Evolutionary conservation across 2,329 filamentous ascomycete genomes (phyloP), one percentile per base, ranked within the genome.

Genomic region (Nemania serpens): DNA sequence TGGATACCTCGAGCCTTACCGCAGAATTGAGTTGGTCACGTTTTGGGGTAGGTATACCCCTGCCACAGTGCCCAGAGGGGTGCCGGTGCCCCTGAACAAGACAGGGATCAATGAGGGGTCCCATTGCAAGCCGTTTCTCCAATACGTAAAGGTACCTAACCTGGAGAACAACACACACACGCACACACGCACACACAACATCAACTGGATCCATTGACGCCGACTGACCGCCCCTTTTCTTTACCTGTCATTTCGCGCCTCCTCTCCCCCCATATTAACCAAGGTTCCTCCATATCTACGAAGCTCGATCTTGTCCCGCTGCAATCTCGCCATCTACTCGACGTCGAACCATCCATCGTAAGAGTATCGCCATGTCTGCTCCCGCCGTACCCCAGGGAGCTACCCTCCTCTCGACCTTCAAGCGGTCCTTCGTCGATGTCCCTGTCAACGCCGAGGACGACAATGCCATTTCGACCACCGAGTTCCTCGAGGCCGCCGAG

Each of bases 401-500:
- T 71, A 97, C 93, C 71, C 93, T 93, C 81, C 89, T 98, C 78
- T 88, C 96, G 75, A 91, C 88, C 70, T 84, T 96, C 77, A 90
- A 91, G 81, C 84, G 84, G 75, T 94, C 90, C 71, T 99, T 97
- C 80, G 82, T 84, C 66, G 86, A 94, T 70, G 94, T 98, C 56
- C 88, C 91, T 13, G 78, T 97, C 70, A 86, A 92, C 71, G 81
- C 84, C 64, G 82, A 84, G 68, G 89, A 91, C 69, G 88, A 87
- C 78, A 89, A 92, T 80, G 90, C 88, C 63, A 88, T 98, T 72
- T 79, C 86, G 56, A 98, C 95, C 48, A 85, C 85, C 59, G 87
- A 96, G 75, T 99, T 98, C 78, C 89, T 98, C 66, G 91, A 96
- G 68, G 95, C 95, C 59, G 86, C 92, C 55, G 93, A 97, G 84